These are phyloP conservation scores for Medicago lupulina DNA, from an alignment of 306 rosid genomes.

Conservation along the genomic window DNA sequence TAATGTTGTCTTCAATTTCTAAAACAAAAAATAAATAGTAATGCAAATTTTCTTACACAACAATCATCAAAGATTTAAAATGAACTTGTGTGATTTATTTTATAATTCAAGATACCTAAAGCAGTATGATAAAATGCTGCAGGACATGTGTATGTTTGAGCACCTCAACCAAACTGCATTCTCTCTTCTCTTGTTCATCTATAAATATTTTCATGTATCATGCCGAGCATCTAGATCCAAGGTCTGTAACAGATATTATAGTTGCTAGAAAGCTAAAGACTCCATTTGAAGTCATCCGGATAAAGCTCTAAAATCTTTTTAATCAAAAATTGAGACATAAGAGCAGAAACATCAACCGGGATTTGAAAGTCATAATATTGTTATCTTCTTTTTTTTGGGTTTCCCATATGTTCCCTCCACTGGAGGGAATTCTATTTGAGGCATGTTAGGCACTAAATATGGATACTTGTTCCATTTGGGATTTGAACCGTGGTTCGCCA, in stretches of 20 bases:
- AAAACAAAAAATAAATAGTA: neutral
- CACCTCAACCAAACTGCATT: neutral
- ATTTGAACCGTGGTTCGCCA: neutral
- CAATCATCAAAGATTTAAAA: neutral
- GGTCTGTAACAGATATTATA: constrained; percentile 2
- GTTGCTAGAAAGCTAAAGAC: neutral
- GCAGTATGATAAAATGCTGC: neutral
- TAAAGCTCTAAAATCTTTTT: neutral
- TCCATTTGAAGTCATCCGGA: neutral
- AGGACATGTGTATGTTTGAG: neutral
- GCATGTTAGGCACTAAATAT: neutral
- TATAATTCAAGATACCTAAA: neutral
- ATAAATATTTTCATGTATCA: neutral
- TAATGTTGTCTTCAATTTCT: neutral
- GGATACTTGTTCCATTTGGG: neutral
- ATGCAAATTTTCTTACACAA: neutral
- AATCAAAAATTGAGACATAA: neutral
- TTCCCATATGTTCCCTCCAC: neutral
- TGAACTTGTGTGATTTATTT: neutral
- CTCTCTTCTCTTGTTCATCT: neutral
- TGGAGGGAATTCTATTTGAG: neutral
- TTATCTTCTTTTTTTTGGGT: neutral
- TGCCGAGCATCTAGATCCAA: neutral
- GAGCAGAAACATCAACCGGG: too few species aligned
- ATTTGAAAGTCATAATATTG: neutral